Conservation (phyloP, 148 eudicot species). For the Drosera capensis region DNA sequence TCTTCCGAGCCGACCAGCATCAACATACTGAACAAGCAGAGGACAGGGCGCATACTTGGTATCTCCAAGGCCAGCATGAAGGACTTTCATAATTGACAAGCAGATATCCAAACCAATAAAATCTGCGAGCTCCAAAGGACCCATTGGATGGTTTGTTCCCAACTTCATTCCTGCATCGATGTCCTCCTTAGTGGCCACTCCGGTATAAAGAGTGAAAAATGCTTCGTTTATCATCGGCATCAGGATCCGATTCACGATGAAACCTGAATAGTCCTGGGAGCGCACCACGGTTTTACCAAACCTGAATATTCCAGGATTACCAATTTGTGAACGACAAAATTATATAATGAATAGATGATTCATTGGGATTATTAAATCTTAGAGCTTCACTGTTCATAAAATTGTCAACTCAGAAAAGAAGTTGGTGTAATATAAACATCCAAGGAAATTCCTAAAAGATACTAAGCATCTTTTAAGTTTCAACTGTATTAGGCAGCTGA, state of each 20-base stretch:
- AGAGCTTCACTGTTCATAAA: too few species aligned
- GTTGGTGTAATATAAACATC: not conserved
- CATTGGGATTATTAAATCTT: too few species aligned
- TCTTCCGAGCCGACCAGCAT: constrained; percentile 76
- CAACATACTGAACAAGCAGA: constrained; percentile 81
- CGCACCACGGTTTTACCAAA: constrained; percentile 72
- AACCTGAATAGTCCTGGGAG: constrained; percentile 72
- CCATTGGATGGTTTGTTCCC: constrained; percentile 93
- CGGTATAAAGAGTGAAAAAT: constrained; percentile 62
- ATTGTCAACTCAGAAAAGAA: too few species aligned
- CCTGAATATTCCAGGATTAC: constrained; percentile 20
- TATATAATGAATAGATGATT: too few species aligned
- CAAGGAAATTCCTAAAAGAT: not conserved
- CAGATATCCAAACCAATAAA: constrained; percentile 88
- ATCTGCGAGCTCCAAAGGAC: constrained; percentile 85
- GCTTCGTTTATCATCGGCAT: constrained; percentile 99
- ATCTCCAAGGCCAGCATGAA: constrained; percentile 81
- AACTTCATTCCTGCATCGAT: constrained; percentile 84
- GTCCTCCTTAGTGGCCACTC: constrained; percentile 89
- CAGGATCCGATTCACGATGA: constrained; percentile 69
- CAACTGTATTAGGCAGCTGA: not conserved
- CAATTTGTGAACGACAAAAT: too few species aligned
- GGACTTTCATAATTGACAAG: constrained; percentile 65
- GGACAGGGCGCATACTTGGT: constrained; percentile 76
- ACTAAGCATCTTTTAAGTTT: not conserved